Evolutionary conservation across 1,139 yeast species (phyloP).

Genomic region (Wickerhamiella pararugosa): DNA sequence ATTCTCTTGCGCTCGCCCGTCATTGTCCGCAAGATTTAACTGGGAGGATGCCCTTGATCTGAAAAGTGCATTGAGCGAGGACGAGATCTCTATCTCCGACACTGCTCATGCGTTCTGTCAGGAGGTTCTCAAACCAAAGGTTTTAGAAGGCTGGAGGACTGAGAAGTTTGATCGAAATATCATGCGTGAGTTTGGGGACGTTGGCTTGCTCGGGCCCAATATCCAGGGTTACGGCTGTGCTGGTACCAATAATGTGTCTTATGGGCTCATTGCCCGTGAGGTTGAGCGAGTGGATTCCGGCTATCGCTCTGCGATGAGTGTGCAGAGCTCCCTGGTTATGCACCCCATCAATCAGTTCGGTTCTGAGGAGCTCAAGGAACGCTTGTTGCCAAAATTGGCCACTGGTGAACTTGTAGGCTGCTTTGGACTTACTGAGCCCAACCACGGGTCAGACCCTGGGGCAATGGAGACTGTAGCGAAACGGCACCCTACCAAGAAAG

Average conservation of each 20-base stretch:
- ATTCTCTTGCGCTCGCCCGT: conserved; percentile 8
- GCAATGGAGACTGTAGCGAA: conserved; percentile 32
- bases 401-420: conserved; percentile 32
- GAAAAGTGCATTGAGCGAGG: conserved; percentile 27
- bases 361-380: conserved; percentile 29
- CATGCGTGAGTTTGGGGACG: conserved; percentile 30
- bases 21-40: conserved; percentile 18
- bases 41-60: conserved; percentile 29
- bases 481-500: conserved; percentile 30
- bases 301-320: conserved; percentile 32
- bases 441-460: conserved; percentile 34
- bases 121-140: conserved; percentile 27
- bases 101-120: conserved; percentile 30
- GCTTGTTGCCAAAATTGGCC: conserved; percentile 29
- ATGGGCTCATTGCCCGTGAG: conserved; percentile 32
- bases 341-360: conserved; percentile 31
- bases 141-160: conserved; percentile 28
- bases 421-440: conserved; percentile 33
- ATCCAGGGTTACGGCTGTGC: conserved; percentile 32
- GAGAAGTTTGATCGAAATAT: conserved; percentile 26
- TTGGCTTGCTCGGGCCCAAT: conserved; percentile 31
- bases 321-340: conserved; percentile 34
- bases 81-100: conserved; percentile 28
- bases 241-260: conserved; percentile 30
- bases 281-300: conserved; percentile 34